Evolutionary conservation across 805 yeast genomes (phyloP).

Genomic region (Ogataea trehaloabstinens): DNA sequence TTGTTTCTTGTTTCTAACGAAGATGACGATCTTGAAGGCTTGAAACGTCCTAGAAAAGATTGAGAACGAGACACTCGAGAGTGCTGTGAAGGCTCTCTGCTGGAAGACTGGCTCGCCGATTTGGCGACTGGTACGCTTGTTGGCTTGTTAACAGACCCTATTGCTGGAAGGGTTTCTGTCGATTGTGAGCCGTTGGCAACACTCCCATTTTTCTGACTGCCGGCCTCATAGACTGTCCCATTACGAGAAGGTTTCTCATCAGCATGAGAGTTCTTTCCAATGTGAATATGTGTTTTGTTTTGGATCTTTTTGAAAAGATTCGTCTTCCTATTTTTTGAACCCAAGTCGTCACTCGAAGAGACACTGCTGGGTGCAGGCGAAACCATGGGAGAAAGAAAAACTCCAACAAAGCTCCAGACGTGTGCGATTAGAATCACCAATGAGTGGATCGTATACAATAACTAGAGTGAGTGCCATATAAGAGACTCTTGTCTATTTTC

Average conservation of each 20-base stretch:
- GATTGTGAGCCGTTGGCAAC: not conserved
- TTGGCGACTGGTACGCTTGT: too few relatives aligned
- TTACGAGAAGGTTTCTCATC: not conserved
- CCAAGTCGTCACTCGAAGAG: conserved; percentile 7
- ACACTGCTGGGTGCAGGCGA: conserved; percentile 4
- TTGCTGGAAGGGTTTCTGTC: not conserved
- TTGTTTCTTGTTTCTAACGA: not conserved
- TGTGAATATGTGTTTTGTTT: conserved; percentile 13
- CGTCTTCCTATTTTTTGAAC: conserved; percentile 6
- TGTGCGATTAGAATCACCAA: too few relatives aligned
- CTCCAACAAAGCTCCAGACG: too few relatives aligned
- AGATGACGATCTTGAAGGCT: conserved; percentile 4
- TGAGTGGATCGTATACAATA: too few relatives aligned
- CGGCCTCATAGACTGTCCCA: not conserved
- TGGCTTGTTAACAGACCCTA: too few relatives aligned
- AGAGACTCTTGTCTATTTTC: too few relatives aligned
- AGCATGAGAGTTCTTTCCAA: conserved; percentile 5
- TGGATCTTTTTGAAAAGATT: conserved; percentile 15
- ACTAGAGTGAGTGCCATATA: too few relatives aligned
- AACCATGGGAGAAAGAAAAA: conserved; percentile 9
- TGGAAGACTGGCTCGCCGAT: too few relatives aligned
- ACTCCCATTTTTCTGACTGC: not conserved
- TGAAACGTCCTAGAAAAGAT: conserved; percentile 10
- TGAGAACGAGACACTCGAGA: conserved; percentile 7
- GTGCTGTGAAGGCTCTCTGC: too few relatives aligned